Conservation (phyloP, 1,284 basidiomycete genomes). For the Paramarasmius palmivorus region DNA sequence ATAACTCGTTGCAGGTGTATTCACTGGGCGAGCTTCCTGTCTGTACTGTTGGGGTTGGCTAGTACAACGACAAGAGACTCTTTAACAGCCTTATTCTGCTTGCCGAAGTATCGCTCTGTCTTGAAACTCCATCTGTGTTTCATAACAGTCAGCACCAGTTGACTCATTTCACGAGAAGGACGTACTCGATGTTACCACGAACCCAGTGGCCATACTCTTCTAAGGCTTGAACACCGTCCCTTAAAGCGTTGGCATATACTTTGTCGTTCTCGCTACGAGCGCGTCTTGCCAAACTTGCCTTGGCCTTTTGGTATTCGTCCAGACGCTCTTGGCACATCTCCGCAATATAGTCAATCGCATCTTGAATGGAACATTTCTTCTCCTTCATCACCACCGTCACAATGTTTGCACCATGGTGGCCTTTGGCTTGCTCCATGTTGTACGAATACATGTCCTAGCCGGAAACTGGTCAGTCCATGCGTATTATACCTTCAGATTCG, state of each 20-base stretch:
- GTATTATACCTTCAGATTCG: slow-evolving; percentile 41
- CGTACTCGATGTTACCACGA: slow-evolving; percentile 20
- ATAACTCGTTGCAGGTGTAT: too few species aligned
- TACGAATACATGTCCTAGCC: slow-evolving; percentile 51
- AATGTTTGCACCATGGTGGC: slow-evolving; percentile 45
- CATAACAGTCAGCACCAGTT: too few species aligned
- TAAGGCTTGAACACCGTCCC: slow-evolving; percentile 28
- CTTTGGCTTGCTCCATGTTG: slow-evolving; percentile 52
- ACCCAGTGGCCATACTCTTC: slow-evolving; percentile 30
- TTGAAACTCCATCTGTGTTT: slow-evolving; percentile 32
- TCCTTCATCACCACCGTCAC: slow-evolving; percentile 48
- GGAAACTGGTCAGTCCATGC: slow-evolving; percentile 34
- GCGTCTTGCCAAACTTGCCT: neutral
- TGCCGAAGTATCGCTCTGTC: slow-evolving; percentile 36
- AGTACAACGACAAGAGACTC: slow-evolving; percentile 24
- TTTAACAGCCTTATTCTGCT: slow-evolving; percentile 26
- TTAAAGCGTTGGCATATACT: slow-evolving; percentile 33
- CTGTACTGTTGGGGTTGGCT: too few species aligned
- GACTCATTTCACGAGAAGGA: too few species aligned
- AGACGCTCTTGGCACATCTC: slow-evolving; percentile 38
- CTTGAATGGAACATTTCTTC: slow-evolving; percentile 37
- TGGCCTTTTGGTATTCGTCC: slow-evolving; percentile 30
- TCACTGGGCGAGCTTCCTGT: too few species aligned
- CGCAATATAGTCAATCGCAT: slow-evolving; percentile 43
- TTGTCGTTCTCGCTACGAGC: slow-evolving; percentile 31